Percentiles rank a stretch among this genome's conserved stretches.
phyloP scores from a whole-genome alignment of 2,329 filamentous ascomycete species.

The Exophiala phaeomuriformis region DNA sequence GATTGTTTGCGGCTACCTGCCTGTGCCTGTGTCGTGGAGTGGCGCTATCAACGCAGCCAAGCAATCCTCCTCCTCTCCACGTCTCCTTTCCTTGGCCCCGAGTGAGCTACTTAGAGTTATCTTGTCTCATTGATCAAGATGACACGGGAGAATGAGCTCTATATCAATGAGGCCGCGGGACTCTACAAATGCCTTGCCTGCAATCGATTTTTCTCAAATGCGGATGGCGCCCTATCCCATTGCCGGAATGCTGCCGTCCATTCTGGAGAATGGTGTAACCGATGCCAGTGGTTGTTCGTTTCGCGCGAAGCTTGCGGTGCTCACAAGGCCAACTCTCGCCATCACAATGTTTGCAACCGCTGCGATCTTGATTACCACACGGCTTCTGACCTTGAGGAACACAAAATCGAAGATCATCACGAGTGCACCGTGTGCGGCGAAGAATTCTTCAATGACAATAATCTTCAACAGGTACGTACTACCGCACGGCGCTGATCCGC shows the following conservation, averaged over 20 bases:
- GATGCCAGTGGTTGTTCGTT: slow-evolving; percentile 18
- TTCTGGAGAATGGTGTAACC: slow-evolving; percentile 16
- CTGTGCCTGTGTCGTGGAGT: no score
- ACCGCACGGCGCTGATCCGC: background rate
- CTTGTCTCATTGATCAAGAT: background rate
- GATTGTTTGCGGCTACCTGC: no score
- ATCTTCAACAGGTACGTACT: slow-evolving; percentile 22
- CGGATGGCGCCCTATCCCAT: slow-evolving; percentile 8
- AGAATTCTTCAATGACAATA: slow-evolving; percentile 18
- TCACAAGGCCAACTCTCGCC: slow-evolving; percentile 8
- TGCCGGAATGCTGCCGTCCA: slow-evolving; percentile 12
- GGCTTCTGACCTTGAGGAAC: slow-evolving; percentile 3
- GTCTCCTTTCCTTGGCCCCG: no score
- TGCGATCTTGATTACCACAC: slow-evolving; percentile 4
- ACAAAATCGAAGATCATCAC: slow-evolving; percentile 15
- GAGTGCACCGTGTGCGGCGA: slow-evolving; percentile 15
- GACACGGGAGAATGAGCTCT: slow-evolving; percentile 9
- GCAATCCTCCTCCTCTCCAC: no score
- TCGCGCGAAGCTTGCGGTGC: background rate
- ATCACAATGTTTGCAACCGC: slow-evolving; percentile 8
- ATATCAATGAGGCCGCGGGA: background rate
- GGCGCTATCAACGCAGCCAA: no score
- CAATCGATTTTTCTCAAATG: slow-evolving; percentile 9
- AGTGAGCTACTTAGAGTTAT: no score
- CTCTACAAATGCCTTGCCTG: slow-evolving; percentile 8